Conservation (phyloP, 2,329 filamentous ascomycete species). For the Curvularia lunata region DNA sequence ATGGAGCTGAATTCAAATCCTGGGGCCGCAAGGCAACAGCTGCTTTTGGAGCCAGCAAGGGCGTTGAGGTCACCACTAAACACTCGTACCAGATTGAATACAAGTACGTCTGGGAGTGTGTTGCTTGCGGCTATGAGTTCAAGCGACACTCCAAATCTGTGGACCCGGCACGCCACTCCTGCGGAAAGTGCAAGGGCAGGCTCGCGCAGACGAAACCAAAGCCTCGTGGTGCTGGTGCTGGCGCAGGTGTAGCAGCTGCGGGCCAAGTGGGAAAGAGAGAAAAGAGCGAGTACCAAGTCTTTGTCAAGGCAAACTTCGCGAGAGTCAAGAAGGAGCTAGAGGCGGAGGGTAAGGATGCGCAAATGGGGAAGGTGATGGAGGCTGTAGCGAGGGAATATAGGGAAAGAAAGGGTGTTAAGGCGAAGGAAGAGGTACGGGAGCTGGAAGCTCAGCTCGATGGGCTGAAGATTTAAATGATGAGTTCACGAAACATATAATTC, state of each 20-base stretch:
- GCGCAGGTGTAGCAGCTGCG: not conserved
- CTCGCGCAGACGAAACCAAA: constrained; percentile 81
- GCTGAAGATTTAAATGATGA: constrained; percentile 27
- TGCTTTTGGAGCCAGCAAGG: constrained; percentile 63
- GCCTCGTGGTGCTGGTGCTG: constrained; percentile 58
- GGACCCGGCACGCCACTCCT: constrained; percentile 72
- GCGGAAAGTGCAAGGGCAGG: constrained; percentile 72
- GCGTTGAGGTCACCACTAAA: constrained; percentile 82
- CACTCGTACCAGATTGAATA: constrained; percentile 90
- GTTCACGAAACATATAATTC: not conserved
- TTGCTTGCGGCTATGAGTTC: constrained; percentile 71
- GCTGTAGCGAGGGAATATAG: constrained; percentile 69
- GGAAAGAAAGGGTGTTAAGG: constrained; percentile 50
- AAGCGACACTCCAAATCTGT: constrained; percentile 88
- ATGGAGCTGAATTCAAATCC: constrained; percentile 81
- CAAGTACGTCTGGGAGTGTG: constrained; percentile 88
- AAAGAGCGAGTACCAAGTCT: constrained; percentile 62
- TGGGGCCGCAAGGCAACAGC: constrained; percentile 65
- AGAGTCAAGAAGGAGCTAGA: constrained; percentile 49
- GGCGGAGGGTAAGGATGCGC: constrained; percentile 59
- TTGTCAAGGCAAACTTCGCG: constrained; percentile 72
- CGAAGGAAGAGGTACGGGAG: constrained; percentile 14
- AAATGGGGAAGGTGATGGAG: constrained; percentile 70
- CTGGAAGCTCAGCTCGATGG: constrained; percentile 33
- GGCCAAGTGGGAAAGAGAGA: constrained; percentile 28